These are phyloP conservation scores for Talaromyces piceae DNA, from an alignment of 2,329 filamentous ascomycete genomes.

Conservation along the genomic window DNA sequence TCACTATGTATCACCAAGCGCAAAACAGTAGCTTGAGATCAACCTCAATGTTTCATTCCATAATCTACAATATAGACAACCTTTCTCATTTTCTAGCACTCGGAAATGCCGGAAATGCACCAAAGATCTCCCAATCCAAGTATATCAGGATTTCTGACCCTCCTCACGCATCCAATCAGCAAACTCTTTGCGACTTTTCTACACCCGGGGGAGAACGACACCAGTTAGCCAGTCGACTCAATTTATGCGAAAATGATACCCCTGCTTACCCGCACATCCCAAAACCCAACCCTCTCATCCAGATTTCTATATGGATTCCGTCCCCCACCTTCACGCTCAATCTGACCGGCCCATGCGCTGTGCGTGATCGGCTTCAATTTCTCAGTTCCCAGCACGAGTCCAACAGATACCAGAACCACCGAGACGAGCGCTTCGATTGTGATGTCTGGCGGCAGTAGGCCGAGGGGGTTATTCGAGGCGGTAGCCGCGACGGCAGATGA, in stretches of 20 bases:
- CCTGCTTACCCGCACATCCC: constrained; percentile 68
- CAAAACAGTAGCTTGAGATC: too few species aligned
- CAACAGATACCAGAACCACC: constrained; percentile 70
- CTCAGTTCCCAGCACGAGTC: constrained; percentile 71
- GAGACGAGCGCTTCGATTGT: constrained; percentile 76
- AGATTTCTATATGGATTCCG: constrained; percentile 74
- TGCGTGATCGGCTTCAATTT: constrained; percentile 78
- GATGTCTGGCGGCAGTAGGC: constrained; percentile 60
- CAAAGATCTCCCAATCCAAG: too few species aligned
- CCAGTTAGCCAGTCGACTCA: background rate
- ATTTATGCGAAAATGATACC: background rate
- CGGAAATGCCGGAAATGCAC: too few species aligned
- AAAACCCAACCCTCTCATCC: constrained; percentile 75
- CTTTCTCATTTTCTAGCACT: too few species aligned
- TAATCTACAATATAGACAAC: too few species aligned
- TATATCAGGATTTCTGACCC: too few species aligned
- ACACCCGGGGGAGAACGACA: constrained; percentile 3
- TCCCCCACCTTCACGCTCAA: constrained; percentile 58
- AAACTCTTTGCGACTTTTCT: constrained; percentile 67
- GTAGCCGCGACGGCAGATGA: constrained; percentile 30
- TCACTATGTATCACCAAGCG: too few species aligned
- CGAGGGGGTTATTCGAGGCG: constrained; percentile 38
- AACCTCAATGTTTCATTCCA: too few species aligned
- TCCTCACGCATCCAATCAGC: constrained; percentile 58
- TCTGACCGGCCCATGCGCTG: constrained; percentile 68